phyloP scores from a whole-genome alignment of 2,329 filamentous ascomycete species.

The Aureobasidium sp. region DNA sequence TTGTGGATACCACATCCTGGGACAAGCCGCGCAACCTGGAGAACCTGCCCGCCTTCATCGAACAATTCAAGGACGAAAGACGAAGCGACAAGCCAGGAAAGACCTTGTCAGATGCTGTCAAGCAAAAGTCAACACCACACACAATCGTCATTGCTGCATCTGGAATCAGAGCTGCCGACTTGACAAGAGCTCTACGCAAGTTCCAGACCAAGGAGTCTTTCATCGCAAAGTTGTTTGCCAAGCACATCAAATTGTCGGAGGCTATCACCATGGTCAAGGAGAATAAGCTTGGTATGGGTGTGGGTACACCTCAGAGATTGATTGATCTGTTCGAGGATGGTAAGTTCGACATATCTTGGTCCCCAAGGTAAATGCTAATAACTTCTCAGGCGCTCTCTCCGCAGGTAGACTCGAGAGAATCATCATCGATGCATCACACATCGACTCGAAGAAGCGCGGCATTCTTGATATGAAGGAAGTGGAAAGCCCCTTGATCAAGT shows the following conservation, averaged over 20 bases:
- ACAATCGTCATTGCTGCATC: constrained; percentile 82
- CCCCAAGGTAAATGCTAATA: constrained; percentile 6
- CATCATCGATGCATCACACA: constrained; percentile 82
- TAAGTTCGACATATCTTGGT: constrained; percentile 29
- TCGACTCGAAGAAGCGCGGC: constrained; percentile 89
- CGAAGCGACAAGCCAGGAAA: constrained; percentile 12
- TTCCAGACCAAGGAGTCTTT: constrained; percentile 70
- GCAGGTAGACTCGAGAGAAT: constrained; percentile 65
- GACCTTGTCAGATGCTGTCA: constrained; percentile 54
- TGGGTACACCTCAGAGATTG: constrained; percentile 79
- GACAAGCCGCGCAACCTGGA: constrained; percentile 56
- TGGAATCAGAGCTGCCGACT: constrained; percentile 75
- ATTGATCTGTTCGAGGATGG: constrained; percentile 75
- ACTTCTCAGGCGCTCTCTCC: constrained; percentile 54
- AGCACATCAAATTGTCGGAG: constrained; percentile 93
- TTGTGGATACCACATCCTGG: constrained; percentile 73
- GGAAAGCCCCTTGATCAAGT: constrained; percentile 66
- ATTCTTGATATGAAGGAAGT: constrained; percentile 95
- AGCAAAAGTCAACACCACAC: constrained; percentile 58
- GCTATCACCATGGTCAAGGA: constrained; percentile 67
- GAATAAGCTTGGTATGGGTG: constrained; percentile 67
- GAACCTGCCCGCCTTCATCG: constrained; percentile 71
- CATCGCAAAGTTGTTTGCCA: constrained; percentile 91
- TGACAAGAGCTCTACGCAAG: constrained; percentile 65
- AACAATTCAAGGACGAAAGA: constrained; percentile 31